Percentiles rank a stretch among this genome's conserved stretches.
phyloP scores from a whole-genome alignment of 768 basidiomycete species.

The Boletus huronensis region DNA sequence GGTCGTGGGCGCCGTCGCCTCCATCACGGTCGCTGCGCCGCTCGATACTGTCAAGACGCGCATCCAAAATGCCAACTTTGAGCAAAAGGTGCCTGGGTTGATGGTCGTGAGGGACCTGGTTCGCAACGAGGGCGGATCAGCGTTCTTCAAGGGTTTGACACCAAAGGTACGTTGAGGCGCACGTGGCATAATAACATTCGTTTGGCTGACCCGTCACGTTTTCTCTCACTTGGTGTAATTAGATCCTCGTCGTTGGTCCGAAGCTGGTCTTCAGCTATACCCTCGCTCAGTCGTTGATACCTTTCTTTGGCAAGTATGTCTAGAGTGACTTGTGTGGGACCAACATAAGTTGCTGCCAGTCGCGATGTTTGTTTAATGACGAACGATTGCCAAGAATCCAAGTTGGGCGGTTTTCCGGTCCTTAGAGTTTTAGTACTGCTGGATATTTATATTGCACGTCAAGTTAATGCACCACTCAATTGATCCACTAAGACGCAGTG shows the following conservation, averaged over 20 bases:
- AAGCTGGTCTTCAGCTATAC: conserved; percentile 99
- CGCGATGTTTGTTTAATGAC: neutral
- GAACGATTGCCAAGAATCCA: neutral
- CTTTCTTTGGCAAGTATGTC: conserved; percentile 84
- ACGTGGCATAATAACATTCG: neutral
- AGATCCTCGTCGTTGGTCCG: conserved; percentile 95
- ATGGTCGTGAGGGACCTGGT: conserved; percentile 83
- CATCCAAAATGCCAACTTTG: conserved; percentile 98
- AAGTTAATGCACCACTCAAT: conserved; percentile 5
- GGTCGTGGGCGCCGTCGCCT: conserved; percentile 89
- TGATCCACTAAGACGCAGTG: neutral
- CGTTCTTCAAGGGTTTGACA: conserved; percentile 96
- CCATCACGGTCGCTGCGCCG: conserved; percentile 94
- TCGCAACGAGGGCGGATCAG: conserved; percentile 76
- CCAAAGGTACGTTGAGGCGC: conserved; percentile 67
- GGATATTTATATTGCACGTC: conserved; percentile 7
- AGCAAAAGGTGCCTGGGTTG: conserved; percentile 73
- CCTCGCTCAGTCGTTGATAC: conserved; percentile 93
- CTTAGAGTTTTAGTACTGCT: conserved; percentile 14
- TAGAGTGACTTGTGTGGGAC: conserved; percentile 27
- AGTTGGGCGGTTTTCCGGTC: neutral
- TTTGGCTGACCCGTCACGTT: conserved; percentile 5
- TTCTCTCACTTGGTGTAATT: neutral
- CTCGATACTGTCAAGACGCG: conserved; percentile 96
- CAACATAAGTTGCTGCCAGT: neutral